Conservation (phyloP, 345 rosid species). For the Hibiscus mutabilis region DNA sequence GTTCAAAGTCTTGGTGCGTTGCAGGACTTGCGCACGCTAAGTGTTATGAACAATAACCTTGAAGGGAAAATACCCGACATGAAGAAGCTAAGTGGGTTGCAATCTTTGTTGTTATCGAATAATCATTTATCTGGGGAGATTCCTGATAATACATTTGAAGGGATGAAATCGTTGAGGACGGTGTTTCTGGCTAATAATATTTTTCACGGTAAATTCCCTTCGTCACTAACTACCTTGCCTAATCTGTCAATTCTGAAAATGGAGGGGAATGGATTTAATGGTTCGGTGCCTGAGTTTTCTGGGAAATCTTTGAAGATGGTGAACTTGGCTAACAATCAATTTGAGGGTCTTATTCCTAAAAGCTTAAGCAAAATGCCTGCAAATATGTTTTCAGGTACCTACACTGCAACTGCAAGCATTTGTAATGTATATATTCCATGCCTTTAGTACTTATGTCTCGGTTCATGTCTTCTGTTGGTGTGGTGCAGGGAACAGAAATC, state of each 20-base stretch:
- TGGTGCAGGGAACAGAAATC: slow-evolving; percentile 55
- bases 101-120: slow-evolving; percentile 55
- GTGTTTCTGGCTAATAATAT: slow-evolving; percentile 50
- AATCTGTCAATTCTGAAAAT: slow-evolving; percentile 48
- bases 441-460: too few relatives aligned
- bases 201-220: slow-evolving; percentile 46
- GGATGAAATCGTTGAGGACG: slow-evolving; percentile 54
- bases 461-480: too few relatives aligned
- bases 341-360: slow-evolving; percentile 65
- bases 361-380: slow-evolving; percentile 35
- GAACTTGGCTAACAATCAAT: slow-evolving; percentile 51
- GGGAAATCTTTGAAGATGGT: slow-evolving; percentile 29
- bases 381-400: slow-evolving; percentile 45
- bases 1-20: slow-evolving; percentile 34
- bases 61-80: slow-evolving; percentile 48
- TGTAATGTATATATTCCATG: too few relatives aligned
- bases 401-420: too few relatives aligned
- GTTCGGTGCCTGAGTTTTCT: slow-evolving; percentile 45
- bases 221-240: slow-evolving; percentile 44
- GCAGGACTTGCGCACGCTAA: slow-evolving; percentile 40
- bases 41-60: slow-evolving; percentile 64
- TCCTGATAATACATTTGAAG: slow-evolving; percentile 46
- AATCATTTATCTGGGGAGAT: slow-evolving; percentile 50
- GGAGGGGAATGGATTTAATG: slow-evolving; percentile 55
- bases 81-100: slow-evolving; percentile 37